These are phyloP conservation scores for Prunus campanulata DNA, from an alignment of 306 rosid genomes.

Conservation along the genomic window DNA sequence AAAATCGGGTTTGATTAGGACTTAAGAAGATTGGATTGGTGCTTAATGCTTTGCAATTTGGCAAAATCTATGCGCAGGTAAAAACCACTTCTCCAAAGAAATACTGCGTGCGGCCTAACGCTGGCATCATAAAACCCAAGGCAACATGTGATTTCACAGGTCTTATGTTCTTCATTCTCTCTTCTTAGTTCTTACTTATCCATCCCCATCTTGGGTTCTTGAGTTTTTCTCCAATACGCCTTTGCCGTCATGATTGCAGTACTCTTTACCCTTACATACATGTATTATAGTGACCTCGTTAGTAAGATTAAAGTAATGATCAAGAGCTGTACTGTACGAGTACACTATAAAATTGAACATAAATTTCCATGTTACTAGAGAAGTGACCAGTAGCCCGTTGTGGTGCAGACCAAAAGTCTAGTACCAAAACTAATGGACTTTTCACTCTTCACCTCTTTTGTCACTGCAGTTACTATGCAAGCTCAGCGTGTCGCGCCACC, in stretches of 20 bases:
- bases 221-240: neutral
- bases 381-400: neutral
- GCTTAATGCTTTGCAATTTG: conserved; percentile 3
- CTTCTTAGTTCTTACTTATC: neutral
- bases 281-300: neutral
- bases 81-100: conserved; percentile 92
- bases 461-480: conserved; percentile 83
- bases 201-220: neutral
- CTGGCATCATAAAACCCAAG: conserved; percentile 72
- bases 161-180: conserved; percentile 22
- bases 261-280: neutral
- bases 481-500: conserved; percentile 74
- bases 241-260: neutral
- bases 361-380: neutral
- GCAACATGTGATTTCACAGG: conserved; percentile 76
- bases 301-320: neutral
- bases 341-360: neutral
- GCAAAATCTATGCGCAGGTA: conserved; percentile 48
- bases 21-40: neutral
- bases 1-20: neutral
- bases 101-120: conserved; percentile 88
- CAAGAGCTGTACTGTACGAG: neutral
- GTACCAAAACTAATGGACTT: neutral
- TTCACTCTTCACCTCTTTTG: conserved; percentile 27
- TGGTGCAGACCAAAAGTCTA: neutral